A percentile compares a stretch with the other conserved stretches of the same genome.
Conservation (phyloP, 2,329 filamentous ascomycete species). For the Aspergillus caelatus region DNA sequence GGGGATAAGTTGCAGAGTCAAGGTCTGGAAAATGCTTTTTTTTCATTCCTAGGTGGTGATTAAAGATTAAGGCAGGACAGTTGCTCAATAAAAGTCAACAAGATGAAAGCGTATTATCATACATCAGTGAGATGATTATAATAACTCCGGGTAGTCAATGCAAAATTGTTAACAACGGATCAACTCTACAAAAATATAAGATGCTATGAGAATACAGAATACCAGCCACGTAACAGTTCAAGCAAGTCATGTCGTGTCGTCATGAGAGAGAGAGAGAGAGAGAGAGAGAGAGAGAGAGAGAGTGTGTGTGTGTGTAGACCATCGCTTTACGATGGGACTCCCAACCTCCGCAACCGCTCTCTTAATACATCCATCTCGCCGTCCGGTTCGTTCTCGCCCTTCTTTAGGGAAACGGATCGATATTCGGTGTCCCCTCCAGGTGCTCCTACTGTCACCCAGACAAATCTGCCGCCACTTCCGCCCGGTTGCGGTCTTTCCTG, state of each 20-base stretch:
- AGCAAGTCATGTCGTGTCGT: conserved; percentile 27
- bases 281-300: too few species aligned
- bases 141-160: background rate
- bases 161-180: background rate
- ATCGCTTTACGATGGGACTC: conserved; percentile 15
- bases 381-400: conserved; percentile 22
- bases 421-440: conserved; percentile 51
- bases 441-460: conserved; percentile 55
- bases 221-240: conserved; percentile 4
- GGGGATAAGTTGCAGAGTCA: background rate
- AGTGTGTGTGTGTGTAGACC: background rate
- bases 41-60: background rate
- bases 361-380: conserved; percentile 33
- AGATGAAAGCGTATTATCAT: background rate
- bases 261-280: conserved; percentile 16
- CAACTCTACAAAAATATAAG: conserved; percentile 2
- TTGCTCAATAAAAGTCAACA: background rate
- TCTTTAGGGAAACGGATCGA: conserved; percentile 39
- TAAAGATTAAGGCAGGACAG: background rate
- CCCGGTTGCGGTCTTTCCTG: conserved; percentile 44
- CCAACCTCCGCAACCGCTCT: conserved; percentile 32
- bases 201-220: background rate
- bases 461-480: conserved; percentile 53
- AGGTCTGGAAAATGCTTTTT: too few species aligned
- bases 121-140: background rate